Evolutionary conservation across 495 filamentous ascomycete species (phyloP), one percentile per base, ranked within the genome.

Genomic region (Xylaria intraflava): DNA sequence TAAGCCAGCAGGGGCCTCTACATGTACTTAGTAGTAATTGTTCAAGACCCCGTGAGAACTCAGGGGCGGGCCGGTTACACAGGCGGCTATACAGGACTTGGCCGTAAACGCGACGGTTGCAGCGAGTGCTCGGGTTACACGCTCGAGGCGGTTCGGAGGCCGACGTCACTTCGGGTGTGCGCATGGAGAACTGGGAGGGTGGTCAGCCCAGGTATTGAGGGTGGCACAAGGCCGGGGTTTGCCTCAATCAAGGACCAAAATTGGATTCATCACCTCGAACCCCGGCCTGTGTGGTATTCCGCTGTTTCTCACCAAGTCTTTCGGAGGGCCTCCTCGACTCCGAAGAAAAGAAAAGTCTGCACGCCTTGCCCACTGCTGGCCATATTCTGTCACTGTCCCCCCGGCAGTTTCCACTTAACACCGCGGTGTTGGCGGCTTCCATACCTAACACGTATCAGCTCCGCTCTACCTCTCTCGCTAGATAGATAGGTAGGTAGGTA

Each of bases 1-100:
- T n/a, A n/a, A n/a, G n/a, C n/a, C n/a, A n/a, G n/a, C 31, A 35
- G 14, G 31, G 31, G 31, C 31, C 31, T 33, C 31, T 17, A 16
- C 35, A 38, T 17, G 17, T 20, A 46, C n/a, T 33, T 31, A 40
- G 43, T 46, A 53, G n/a, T n/a, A n/a, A n/a, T n/a, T n/a, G n/a
- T n/a, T n/a, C n/a, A n/a, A n/a, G n/a, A n/a, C n/a, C n/a, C n/a
- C n/a, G n/a, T n/a, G n/a, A 36, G 42, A 40, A 30, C 51, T 53
- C 39, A 44, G 16, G 9, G 17, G n/a, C 40, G 19, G 7, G 31
- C n/a, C 7, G 16, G 51, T 46, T 17, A 44, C 22, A 46, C 39
- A 24, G 51, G 51, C 43, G 51, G 10, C 42, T 46, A 41, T 11
- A 16, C 6, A n/a, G n/a, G n/a, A 40, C 17, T 46, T 35, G 24